Conservation (phyloP, 345 rosid genomes). For the Salix dunnii region DNA sequence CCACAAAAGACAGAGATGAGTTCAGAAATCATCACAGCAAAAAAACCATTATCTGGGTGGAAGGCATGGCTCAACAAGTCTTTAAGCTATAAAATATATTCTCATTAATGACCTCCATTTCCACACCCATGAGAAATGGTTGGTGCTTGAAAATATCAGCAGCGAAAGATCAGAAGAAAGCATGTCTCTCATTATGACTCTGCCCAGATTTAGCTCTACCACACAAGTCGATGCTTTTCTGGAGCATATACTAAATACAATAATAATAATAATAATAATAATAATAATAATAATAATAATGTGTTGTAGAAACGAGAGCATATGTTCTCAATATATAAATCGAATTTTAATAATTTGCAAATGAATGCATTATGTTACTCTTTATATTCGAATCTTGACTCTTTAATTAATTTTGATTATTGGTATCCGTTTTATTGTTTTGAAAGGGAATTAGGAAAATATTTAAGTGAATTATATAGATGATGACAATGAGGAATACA, state of each 20-base stretch:
- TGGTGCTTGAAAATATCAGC: neutral
- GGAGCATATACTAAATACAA: neutral
- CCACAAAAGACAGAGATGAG: slow-evolving; percentile 17
- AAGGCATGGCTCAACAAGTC: too few species aligned
- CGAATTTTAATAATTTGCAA: too few species aligned
- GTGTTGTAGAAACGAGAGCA: neutral
- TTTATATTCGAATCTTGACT: neutral
- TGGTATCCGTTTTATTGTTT: neutral
- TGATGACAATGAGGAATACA: too few species aligned
- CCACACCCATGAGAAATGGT: neutral
- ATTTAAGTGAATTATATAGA: too few species aligned
- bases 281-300: neutral
- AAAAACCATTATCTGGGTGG: slow-evolving; percentile 16
- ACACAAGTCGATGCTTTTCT: neutral
- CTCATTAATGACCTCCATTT: neutral
- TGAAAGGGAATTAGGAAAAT: too few species aligned
- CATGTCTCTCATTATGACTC: neutral
- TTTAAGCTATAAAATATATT: too few species aligned
- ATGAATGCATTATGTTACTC: neutral
- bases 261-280: too few species aligned
- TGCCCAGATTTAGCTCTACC: neutral
- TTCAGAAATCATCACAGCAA: neutral
- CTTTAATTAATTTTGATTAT: neutral
- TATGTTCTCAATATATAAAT: neutral
- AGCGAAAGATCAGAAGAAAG: too few species aligned